Base-by-base conservation (phyloP, 73 alveolate genomes). In the Paramecium tetraurelia region DNA sequence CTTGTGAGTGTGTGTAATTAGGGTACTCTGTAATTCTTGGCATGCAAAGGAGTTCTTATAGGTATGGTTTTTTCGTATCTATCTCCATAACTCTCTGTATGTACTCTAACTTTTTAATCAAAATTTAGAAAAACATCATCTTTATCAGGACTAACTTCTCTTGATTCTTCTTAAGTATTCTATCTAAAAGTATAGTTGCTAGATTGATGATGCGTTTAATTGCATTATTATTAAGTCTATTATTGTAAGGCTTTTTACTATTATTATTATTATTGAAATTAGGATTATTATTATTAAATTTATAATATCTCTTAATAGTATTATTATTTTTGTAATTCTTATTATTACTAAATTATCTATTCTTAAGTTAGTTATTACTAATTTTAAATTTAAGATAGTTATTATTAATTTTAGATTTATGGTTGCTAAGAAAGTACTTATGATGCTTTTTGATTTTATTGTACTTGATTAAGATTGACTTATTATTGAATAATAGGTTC, bases 101-200 rank as follows among this genome's bases (percentile, higher is more conserved):
- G 84, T 63, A 63, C 3, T 33, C 84, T 63, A 33, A 24, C 35
- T 31, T 21, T 72, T 72, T 36, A 35, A 29, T 40, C 46, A 20
- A 9, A 29, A 35, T 72, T 72, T 36, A n/a, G 63, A 72, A 72
- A 72, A 0, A 72, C 0, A 53, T 40, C 86, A 72, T 72, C 86
- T 72, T 31, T 22, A 5, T 63, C 84, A 27, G 84, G 84, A 27
- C 59, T 36, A 5, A 72, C 31, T 36, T 72, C 86, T 72, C 57
- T 72, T 72, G 86, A 72, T 35, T 72, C 59, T 18, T 72, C 86
- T 40, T 72, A 14, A 33, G 57, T 72, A 36, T 72, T 36, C 16
- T 72, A 16, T 14, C 86, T 72, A 72, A 72, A 72, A 12, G 86
- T 72, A 11, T 72, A 72, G n/a, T 72, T 33, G 10, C 86, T 72